Base-by-base conservation (phyloP, 2,329 filamentous ascomycete species). In the Cercospora nicotianae region DNA sequence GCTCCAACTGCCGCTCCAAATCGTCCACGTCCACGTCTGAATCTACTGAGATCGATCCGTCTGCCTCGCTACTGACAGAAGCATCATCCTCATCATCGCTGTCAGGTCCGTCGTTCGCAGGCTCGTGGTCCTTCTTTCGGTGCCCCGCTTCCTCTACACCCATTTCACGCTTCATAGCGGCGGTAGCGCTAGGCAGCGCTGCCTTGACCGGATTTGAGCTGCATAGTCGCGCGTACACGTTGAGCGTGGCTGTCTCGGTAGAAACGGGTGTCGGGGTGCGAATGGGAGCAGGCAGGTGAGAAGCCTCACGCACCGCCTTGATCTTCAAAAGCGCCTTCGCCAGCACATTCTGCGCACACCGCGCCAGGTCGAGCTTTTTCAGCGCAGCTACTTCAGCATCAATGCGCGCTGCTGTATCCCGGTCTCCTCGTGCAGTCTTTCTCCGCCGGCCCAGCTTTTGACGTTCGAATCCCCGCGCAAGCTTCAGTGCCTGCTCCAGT, bases 391-490 rank as follows among this genome's bases (percentile, higher is more conserved):
- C 84, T 75, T 90, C 91, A 36, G 85, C 84, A 69, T 91, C 86
- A 33, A 94, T 80, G 20, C 90, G 83, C 67, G 82, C 80, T 23
- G 86, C 80, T 74, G 88, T 79, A 26, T 77, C 77, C 20, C 77
- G 77, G 33, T 86, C 81, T 31, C 60, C 20, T 48, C 36, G 78
- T 80, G 86, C 86, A 2, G 80, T 82, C 75, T 89, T 89, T 72
- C 85, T 83, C 66, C 89, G 85, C 68, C 91, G 81, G 23, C 87
- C 85, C 66, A 89, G 85, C 71, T 93, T 91, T 80, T 94, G 92
- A 57, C 91, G 86, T 81, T 94, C 91, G 75, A 92, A 90, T 58
- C 89, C 89, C 76, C 91, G 92, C 66, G 89, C 90, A 10, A 85
- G 83, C 79, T 93, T 93, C 68, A 94, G 83, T 0, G 89, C 90